These are phyloP conservation scores for Backusella liffmaniae DNA, from an alignment of 192 early-diverging fungal genomes.

Conservation along the genomic window DNA sequence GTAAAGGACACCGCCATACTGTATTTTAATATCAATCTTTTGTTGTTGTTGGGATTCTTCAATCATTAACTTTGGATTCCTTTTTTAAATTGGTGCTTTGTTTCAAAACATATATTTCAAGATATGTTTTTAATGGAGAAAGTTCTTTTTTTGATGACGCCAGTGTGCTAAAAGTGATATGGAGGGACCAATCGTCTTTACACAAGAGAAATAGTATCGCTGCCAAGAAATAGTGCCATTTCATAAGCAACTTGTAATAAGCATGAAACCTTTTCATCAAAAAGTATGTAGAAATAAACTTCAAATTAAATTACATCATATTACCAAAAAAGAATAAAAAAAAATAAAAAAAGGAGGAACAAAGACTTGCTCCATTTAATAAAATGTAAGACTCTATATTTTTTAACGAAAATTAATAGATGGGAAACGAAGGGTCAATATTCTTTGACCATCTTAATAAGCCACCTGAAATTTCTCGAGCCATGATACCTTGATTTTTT, in stretches of 20 bases:
- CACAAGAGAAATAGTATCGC: not conserved
- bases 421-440: conserved; percentile 79
- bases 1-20: not conserved
- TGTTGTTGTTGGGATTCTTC: not conserved
- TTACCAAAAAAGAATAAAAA: too few species aligned
- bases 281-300: too few species aligned
- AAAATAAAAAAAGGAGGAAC: too few species aligned
- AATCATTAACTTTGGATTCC: not conserved
- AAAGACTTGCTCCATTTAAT: too few species aligned
- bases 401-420: conserved; percentile 51
- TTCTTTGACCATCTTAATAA: conserved; percentile 68
- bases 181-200: not conserved
- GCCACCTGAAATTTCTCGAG: conserved; percentile 81
- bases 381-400: too few species aligned
- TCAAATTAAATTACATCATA: too few species aligned
- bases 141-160: too few species aligned
- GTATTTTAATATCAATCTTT: not conserved
- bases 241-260: too few species aligned
- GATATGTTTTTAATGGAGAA: too few species aligned
- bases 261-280: too few species aligned
- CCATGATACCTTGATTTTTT: conserved; percentile 59
- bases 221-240: not conserved
- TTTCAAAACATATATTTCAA: not conserved
- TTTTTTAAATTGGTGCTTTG: not conserved
- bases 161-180: not conserved